Percentiles rank a stretch among this genome's conserved stretches.
Evolutionary conservation across 2,329 filamentous ascomycete species (phyloP).

Genomic region (Beauveria sp.): DNA sequence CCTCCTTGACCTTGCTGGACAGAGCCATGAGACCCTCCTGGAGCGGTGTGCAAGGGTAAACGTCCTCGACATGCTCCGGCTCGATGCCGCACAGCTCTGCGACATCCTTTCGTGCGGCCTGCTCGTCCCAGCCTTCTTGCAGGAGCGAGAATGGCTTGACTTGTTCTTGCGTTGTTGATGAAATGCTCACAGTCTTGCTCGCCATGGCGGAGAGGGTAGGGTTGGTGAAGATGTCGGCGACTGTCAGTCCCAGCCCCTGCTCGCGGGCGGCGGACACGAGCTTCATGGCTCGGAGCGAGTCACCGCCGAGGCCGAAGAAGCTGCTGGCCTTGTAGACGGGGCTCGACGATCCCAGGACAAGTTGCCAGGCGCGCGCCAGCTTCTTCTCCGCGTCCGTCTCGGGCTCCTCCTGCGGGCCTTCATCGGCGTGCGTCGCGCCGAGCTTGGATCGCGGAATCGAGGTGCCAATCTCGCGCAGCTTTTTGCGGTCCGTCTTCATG

Average conservation of each 20-base stretch:
- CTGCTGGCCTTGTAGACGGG: conserved; percentile 30
- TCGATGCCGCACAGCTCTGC: conserved; percentile 32
- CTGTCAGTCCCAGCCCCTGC: conserved; percentile 31
- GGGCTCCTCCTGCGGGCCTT: conserved; percentile 25
- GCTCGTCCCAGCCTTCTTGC: conserved; percentile 23
- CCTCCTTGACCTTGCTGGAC: conserved; percentile 40
- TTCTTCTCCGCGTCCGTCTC: conserved; percentile 30
- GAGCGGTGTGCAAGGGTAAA: conserved; percentile 46
- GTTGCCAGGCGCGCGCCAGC: conserved; percentile 29
- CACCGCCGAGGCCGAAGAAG: conserved; percentile 42
- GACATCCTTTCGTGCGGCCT: conserved; percentile 28
- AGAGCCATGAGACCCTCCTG: conserved; percentile 49
- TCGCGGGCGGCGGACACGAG: conserved; percentile 36
- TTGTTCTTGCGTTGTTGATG: conserved; percentile 18
- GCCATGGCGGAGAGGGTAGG: conserved; percentile 39
- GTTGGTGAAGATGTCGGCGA: conserved; percentile 38
- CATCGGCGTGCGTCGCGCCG: conserved; percentile 11
- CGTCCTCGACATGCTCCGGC: conserved; percentile 33
- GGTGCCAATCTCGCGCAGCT: conserved; percentile 35
- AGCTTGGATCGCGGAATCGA: conserved; percentile 34
- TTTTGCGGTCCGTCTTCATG: conserved; percentile 42
- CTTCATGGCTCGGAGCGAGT: conserved; percentile 45
- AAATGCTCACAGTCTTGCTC: conserved; percentile 17
- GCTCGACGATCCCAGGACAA: conserved; percentile 27
- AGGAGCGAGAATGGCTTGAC: conserved; percentile 34